phyloP scores from a whole-genome alignment of 108 stramenopile species.

The Nitzschia sp. region DNA sequence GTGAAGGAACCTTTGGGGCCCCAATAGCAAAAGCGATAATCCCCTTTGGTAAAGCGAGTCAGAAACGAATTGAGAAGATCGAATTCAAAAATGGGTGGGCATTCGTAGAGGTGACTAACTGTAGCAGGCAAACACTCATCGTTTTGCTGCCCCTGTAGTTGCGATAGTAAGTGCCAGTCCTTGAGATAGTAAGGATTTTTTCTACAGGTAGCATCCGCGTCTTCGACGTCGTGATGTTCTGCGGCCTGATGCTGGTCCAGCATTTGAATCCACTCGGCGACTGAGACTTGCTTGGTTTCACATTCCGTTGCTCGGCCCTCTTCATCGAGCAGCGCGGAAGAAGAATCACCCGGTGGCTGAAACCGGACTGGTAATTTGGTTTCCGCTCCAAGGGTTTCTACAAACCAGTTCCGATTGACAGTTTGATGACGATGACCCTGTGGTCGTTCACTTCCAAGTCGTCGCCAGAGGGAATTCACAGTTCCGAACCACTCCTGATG shows the following conservation, averaged over 20 bases:
- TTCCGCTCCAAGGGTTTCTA: slow-evolving; percentile 44
- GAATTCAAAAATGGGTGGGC: slow-evolving; percentile 46
- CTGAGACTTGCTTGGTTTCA: slow-evolving; percentile 42
- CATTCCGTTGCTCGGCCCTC: slow-evolving; percentile 77
- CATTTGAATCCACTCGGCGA: slow-evolving; percentile 50
- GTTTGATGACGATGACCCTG: neutral
- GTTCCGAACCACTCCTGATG: slow-evolving; percentile 1
- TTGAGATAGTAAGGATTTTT: slow-evolving; percentile 54
- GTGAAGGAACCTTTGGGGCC: slow-evolving; percentile 71
- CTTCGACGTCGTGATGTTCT: no score
- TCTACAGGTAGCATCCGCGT: slow-evolving; percentile 4
- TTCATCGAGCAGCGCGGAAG: slow-evolving; percentile 40
- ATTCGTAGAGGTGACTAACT: slow-evolving; percentile 41
- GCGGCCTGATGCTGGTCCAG: no score
- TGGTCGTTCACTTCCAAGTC: neutral
- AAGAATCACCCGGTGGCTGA: slow-evolving; percentile 1
- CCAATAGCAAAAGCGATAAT: slow-evolving; percentile 89
- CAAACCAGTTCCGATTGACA: slow-evolving; percentile 62
- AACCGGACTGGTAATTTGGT: slow-evolving; percentile 60
- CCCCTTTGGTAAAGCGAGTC: slow-evolving; percentile 46
- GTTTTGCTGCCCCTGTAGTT: slow-evolving; percentile 9
- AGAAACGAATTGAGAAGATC: slow-evolving; percentile 70
- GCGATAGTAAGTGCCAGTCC: slow-evolving; percentile 76
- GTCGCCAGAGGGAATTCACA: slow-evolving; percentile 7
- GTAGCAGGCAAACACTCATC: no score